Base-by-base conservation (phyloP, 257 asterid species). In the Primulina eburnea region DNA sequence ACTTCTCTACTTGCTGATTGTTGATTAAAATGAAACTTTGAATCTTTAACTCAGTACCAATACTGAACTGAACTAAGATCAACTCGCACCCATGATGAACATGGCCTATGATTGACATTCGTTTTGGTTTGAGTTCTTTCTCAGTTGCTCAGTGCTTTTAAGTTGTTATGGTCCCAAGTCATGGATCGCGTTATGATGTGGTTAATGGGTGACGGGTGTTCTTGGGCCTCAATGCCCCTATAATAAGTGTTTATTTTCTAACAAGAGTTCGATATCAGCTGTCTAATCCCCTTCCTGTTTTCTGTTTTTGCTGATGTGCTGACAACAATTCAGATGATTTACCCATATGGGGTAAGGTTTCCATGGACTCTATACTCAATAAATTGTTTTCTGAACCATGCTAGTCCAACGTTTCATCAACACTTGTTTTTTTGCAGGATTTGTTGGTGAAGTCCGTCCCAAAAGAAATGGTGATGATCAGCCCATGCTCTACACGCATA, bases 331-430 rank as follows among this genome's bases (percentile, higher is more conserved):
- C 87, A 86, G 89, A 86, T 76, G 88, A 86, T 75, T 82, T 86
- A 72, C 91, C 91, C 35, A 57, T 86, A 69, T 86, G 91, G 91
- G 91, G 91, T 86, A 81, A 67, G 85, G 72, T 47, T 56, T 37
- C 75, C 29, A 43, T 71, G 33, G 55, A 24, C 34, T 71, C 28
- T 20, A 30, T 55, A 0, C 28, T 12, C 18, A 55, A 47, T n/a
- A 35, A 26, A 50, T 12, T 4, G 21, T 16, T 5, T 59, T 29
- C 16, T 4, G 8, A 65, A 33, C 14, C 1, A 30, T 55, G 56
- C 16, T 12, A 33, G 66, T 29, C 60, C 30, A 12, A 24, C 34
- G 10, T n/a, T 64, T 64, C 29, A 59, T 37, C 35, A 5, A 16
- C 57, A 5, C 16, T 65, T 34, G 37, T 26, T 26, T 55, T 9